phyloP scores from a whole-genome alignment of 2,329 filamentous ascomycete species.

The Fusarium kyushuense region DNA sequence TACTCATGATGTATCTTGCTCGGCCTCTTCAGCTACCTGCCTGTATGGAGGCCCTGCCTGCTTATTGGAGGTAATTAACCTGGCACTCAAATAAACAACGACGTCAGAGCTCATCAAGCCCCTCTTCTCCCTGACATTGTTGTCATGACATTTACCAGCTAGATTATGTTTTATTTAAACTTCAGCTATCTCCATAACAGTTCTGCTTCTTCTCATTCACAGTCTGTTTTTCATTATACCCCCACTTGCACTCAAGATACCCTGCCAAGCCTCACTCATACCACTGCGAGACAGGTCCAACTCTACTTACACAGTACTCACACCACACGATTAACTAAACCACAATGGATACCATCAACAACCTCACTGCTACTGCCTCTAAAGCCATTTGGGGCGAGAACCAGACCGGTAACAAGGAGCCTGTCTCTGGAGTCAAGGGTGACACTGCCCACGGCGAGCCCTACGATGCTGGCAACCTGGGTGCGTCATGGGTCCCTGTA shows the following conservation, averaged over 20 bases:
- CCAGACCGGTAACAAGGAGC: constrained; percentile 65
- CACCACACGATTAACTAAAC: constrained; percentile 1
- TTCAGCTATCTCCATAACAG: constrained; percentile 19
- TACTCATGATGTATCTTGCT: constrained; percentile 17
- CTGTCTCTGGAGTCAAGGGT: constrained; percentile 77
- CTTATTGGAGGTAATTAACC: neutral
- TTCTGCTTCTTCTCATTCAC: neutral
- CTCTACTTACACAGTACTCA: neutral
- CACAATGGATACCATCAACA: constrained; percentile 74
- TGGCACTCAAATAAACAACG: constrained; percentile 28
- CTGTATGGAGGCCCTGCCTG: neutral
- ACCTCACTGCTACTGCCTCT: constrained; percentile 58
- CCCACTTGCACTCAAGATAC: constrained; percentile 26
- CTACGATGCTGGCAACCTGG: constrained; percentile 82
- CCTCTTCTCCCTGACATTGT: constrained; percentile 3
- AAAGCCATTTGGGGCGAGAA: constrained; percentile 60
- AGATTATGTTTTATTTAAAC: constrained; percentile 35
- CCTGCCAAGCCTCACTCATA: constrained; percentile 9
- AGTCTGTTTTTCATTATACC: constrained; percentile 18
- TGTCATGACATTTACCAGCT: constrained; percentile 6
- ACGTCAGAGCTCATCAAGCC: constrained; percentile 34
- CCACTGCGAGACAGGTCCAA: neutral
- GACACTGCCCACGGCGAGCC: constrained; percentile 76
- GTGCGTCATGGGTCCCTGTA: constrained; percentile 51
- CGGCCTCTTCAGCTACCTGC: neutral